Conservation (phyloP, 495 filamentous ascomycete genomes). For the Xylaria venustula region DNA sequence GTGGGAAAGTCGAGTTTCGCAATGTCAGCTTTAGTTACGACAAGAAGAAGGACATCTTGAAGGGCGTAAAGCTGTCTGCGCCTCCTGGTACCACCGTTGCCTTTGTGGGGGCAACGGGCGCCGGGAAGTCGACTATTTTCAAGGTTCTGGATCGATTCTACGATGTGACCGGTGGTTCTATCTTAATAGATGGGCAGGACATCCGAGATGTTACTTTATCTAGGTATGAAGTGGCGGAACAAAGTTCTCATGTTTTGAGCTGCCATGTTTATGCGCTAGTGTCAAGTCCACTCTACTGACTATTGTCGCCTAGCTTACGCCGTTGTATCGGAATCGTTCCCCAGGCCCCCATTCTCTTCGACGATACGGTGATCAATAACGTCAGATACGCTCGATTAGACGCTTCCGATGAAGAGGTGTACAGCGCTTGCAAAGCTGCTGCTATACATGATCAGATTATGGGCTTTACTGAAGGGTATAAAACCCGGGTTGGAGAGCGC, state of each 20-base stretch:
- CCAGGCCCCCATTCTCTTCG: constrained; percentile 67
- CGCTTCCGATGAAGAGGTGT: constrained; percentile 62
- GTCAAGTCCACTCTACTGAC: neutral
- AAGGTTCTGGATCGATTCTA: constrained; percentile 72
- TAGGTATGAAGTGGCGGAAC: constrained; percentile 36
- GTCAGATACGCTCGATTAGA: constrained; percentile 64
- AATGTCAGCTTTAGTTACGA: constrained; percentile 72
- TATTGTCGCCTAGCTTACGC: constrained; percentile 52
- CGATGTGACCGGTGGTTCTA: constrained; percentile 61
- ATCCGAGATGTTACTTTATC: constrained; percentile 64
- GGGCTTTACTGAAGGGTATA: constrained; percentile 62
- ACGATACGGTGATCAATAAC: constrained; percentile 72
- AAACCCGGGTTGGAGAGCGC: constrained; percentile 60
- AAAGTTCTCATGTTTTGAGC: neutral
- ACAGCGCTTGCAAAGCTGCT: constrained; percentile 68
- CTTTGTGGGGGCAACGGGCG: constrained; percentile 74
- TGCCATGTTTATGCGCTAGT: neutral
- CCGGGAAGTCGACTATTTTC: constrained; percentile 74
- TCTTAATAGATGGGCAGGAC: constrained; percentile 74
- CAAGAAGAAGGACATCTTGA: constrained; percentile 62
- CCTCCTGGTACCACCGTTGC: constrained; percentile 65
- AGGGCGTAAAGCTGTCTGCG: constrained; percentile 61
- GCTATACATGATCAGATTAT: constrained; percentile 68
- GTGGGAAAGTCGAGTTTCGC: constrained; percentile 64
- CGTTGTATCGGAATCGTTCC: constrained; percentile 71